Evolutionary conservation across 148 eudicot genomes (phyloP), one percentile per base, ranked within the genome.

Genomic region (Chenopodium album): DNA sequence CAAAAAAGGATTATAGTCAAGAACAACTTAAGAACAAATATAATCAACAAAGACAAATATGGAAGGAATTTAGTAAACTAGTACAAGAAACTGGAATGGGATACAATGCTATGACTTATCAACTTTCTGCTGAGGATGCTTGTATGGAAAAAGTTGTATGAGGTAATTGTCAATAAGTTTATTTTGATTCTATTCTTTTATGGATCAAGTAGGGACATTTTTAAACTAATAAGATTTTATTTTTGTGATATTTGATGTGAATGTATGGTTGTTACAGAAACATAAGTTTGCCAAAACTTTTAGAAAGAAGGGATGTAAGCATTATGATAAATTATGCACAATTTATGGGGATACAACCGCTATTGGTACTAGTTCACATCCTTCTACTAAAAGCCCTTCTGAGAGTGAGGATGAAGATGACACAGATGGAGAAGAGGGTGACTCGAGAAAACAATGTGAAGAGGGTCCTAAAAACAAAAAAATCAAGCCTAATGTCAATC

Each of bases 321-420:
- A 4, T 37, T 77, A 23, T 23, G 23, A 23, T 23, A 23, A 23
- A 23, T 23, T 23, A 31, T 62, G 54, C 23, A 60, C 44, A 29
- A 37, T 77, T 9, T 77, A 34, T 77, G 70, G 79, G 1, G 71
- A 77, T 22, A 76, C 71, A 19, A 77, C 70, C 1, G 48, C 79
- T 8, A 77, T 54, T 23, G 52, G 70, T 22, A 37, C 48, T 31
- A 31, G 2, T n/a, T 31, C 64, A 4, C 79, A 77, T 34, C 70
- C 79, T 63, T 77, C 79, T 63, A 63, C 79, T 59, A n/a, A 77
- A 77, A 77, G 70, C 54, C 71, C 79, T 62, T 77, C 56, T 62
- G 44, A 23, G 63, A 77, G 29, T 62, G 70, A 62, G 5, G 71
- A 22, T n/a, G 79, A 44, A 59, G 54, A 37, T 77, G 67, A 75